Evolutionary conservation across 2,329 filamentous ascomycete genomes (phyloP), one percentile per base, ranked within the genome.

Genomic region (Alternaria gansuensis): DNA sequence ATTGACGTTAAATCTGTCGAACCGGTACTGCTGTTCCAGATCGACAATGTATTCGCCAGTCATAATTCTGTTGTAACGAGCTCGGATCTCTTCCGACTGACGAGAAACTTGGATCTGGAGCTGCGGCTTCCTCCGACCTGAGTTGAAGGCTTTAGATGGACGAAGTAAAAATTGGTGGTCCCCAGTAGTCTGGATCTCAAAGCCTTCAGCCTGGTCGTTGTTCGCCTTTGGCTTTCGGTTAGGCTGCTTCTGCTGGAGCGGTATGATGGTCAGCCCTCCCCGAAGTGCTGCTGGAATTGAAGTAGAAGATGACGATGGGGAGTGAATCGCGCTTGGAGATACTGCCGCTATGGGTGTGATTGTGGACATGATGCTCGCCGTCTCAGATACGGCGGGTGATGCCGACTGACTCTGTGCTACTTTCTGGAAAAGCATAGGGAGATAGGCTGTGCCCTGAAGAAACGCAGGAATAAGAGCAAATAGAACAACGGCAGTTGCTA

Each of bases 151-250:
- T 31, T 76, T 75, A 7, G 83, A 82, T 8, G 83, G 81, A 41
- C 81, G 81, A 49, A 87, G 77, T 41, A 84, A 72, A 54, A 86
- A 81, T 64, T 85, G 82, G 46, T 80, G 80, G 59, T 85, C 81
- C 5, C 82, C 83, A 60, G 85, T 78, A n/a, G 82, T 78, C 59
- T 84, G 79, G n/a, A 86, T 76, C 57, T 84, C 81, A 66, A 85
- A 86, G 10, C 74, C 71, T 37, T 79, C 77, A 3, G 74, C 72
- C 14, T 77, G 72, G 21, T 71, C 75, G 11, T 46, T 37, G 37
- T 68, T 64, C 24, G 63, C 58, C 56, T 63, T 62, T 4, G 26
- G 17, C 43, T 61, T 62, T 33, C 39, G 41, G 39, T 57, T 61
- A 23, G 34, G 50, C 28, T 59, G 55, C 36, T 60, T 59, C 33